Conservation (phyloP, 768 basidiomycete species). For the Collybiopsis confluens region DNA sequence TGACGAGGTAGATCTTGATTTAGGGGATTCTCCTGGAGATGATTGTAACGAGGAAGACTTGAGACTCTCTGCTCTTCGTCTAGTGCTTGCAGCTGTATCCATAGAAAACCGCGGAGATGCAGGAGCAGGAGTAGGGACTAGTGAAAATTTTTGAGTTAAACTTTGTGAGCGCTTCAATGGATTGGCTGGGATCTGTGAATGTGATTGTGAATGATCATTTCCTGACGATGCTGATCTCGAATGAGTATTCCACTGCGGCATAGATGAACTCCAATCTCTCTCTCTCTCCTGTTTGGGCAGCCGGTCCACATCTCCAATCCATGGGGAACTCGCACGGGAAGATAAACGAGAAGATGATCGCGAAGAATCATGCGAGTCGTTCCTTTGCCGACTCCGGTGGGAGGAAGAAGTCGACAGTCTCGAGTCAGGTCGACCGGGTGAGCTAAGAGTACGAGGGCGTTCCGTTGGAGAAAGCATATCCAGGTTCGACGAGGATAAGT, state of each 20-base stretch:
- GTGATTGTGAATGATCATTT: background rate
- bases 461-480: constrained; percentile 32
- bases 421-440: constrained; percentile 38
- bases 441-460: constrained; percentile 31
- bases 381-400: constrained; percentile 14
- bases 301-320: constrained; percentile 26
- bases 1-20: background rate
- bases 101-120: constrained; percentile 8
- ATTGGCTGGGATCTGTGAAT: background rate
- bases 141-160: constrained; percentile 11
- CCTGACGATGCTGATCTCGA: background rate
- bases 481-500: constrained; percentile 32
- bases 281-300: constrained; percentile 59
- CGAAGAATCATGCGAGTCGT: constrained; percentile 26
- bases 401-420: constrained; percentile 23
- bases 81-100: constrained; percentile 6
- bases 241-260: constrained; percentile 45
- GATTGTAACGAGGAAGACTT: background rate
- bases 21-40: constrained; percentile 10
- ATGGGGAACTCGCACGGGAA: constrained; percentile 11
- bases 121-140: constrained; percentile 14
- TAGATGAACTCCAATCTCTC: constrained; percentile 67
- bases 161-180: background rate
- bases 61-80: constrained; percentile 19
- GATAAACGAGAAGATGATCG: constrained; percentile 5